These are phyloP conservation scores for Teunomyces funiuensis DNA, from an alignment of 805 yeast species.

Conservation along the genomic window DNA sequence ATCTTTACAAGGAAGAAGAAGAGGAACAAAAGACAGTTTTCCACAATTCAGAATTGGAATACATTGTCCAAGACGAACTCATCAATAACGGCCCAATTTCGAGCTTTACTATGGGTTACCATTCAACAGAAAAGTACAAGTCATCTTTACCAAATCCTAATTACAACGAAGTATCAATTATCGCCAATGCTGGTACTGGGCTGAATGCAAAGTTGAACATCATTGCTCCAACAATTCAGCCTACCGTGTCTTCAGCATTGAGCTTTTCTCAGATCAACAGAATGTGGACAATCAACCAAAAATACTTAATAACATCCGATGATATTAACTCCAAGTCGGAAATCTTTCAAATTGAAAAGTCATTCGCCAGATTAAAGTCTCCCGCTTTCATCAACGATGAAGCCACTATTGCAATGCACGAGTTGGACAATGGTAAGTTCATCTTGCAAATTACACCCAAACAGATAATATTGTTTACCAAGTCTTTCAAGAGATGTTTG, in stretches of 20 bases:
- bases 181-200: conserved; percentile 68
- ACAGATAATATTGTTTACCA: conserved; percentile 59
- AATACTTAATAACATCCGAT: conserved; percentile 71
- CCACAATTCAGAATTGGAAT: conserved; percentile 7
- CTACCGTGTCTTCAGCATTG: conserved; percentile 63
- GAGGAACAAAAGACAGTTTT: conserved; percentile 15
- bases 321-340: conserved; percentile 63
- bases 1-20: conserved; percentile 35
- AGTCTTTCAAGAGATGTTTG: conserved; percentile 53
- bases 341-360: conserved; percentile 60
- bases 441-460: conserved; percentile 75
- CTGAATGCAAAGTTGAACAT: conserved; percentile 55
- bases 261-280: conserved; percentile 70
- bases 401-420: conserved; percentile 65
- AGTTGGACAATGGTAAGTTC: conserved; percentile 52
- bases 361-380: conserved; percentile 59
- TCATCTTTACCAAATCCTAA: conserved; percentile 72
- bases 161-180: conserved; percentile 60
- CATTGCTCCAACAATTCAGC: conserved; percentile 67
- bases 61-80: conserved; percentile 46
- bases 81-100: conserved; percentile 73
- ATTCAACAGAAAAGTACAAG: conserved; percentile 51
- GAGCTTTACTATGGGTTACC: conserved; percentile 62
- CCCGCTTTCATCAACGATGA: conserved; percentile 64
- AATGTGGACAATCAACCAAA: conserved; percentile 70